Conservation (phyloP, 257 asterid species). For the Fraxinus anomala region DNA sequence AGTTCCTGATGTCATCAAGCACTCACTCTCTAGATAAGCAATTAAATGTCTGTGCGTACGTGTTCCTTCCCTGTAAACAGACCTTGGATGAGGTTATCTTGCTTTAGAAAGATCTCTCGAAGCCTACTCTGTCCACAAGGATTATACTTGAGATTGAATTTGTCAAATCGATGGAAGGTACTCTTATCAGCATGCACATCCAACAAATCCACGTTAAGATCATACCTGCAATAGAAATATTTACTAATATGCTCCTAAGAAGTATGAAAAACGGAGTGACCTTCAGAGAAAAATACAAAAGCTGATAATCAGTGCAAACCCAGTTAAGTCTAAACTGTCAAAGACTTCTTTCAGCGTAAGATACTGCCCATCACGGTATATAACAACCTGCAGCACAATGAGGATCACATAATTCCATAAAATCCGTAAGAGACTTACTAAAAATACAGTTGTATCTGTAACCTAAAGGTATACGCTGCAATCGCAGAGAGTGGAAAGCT, state of each 20-base stretch:
- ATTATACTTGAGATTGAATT: slow-evolving; percentile 92
- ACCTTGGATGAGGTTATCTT: slow-evolving; percentile 93
- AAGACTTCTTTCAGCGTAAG: slow-evolving; percentile 92
- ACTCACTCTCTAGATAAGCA: background rate
- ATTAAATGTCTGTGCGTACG: background rate
- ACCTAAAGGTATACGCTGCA: slow-evolving; percentile 8
- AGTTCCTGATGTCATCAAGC: slow-evolving; percentile 15
- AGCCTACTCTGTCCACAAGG: slow-evolving; percentile 96
- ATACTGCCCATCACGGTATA: slow-evolving; percentile 89
- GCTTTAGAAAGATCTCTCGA: slow-evolving; percentile 88
- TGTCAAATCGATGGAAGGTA: slow-evolving; percentile 94
- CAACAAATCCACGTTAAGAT: slow-evolving; percentile 84
- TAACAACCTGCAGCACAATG: slow-evolving; percentile 66
- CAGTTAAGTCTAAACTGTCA: slow-evolving; percentile 91
- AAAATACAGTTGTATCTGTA: slow-evolving; percentile 10
- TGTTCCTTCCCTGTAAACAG: slow-evolving; percentile 30
- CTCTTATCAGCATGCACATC: slow-evolving; percentile 98
- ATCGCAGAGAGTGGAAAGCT: slow-evolving; percentile 10
- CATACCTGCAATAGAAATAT: slow-evolving; percentile 56
- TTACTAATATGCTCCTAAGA: slow-evolving; percentile 2
- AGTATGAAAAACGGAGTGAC: background rate
- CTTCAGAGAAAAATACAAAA: slow-evolving; percentile 9
- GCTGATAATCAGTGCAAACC: slow-evolving; percentile 49
- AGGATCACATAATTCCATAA: slow-evolving; percentile 27
- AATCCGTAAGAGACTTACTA: slow-evolving; percentile 20